Evolutionary conservation across 768 basidiomycete species (phyloP).

Genomic region (Cystobasidium tubakii): DNA sequence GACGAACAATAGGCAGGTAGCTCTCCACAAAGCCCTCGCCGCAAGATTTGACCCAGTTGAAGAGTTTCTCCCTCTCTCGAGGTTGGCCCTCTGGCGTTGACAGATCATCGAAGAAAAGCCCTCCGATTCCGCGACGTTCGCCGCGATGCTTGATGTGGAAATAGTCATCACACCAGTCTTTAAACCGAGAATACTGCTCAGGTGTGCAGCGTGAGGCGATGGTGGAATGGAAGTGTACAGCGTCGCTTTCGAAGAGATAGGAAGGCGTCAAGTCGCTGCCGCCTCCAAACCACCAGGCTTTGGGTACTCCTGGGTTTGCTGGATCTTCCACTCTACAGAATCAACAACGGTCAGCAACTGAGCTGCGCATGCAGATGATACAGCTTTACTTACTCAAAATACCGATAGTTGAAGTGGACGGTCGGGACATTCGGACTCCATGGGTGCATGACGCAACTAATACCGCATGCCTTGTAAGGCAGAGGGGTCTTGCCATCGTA

Average conservation of each 20-base stretch:
- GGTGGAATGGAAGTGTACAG: conserved; percentile 73
- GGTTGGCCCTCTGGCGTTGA: conserved; percentile 49
- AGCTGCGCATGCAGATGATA: too few species aligned
- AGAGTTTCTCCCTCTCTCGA: conserved; percentile 62
- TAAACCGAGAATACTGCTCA: conserved; percentile 69
- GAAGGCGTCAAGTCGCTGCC: conserved; percentile 90
- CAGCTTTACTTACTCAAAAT: conserved; percentile 80
- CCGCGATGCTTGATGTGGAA: conserved; percentile 82
- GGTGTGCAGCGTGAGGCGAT: conserved; percentile 62
- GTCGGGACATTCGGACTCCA: conserved; percentile 89
- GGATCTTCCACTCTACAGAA: conserved; percentile 46
- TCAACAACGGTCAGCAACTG: too few species aligned
- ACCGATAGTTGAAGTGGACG: conserved; percentile 91
- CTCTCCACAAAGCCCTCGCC: conserved; percentile 80
- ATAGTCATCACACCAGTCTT: conserved; percentile 96
- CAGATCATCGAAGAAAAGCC: conserved; percentile 94
- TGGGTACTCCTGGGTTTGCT: conserved; percentile 54
- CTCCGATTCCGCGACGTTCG: conserved; percentile 84
- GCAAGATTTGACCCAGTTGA: conserved; percentile 64
- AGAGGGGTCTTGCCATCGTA: conserved; percentile 57
- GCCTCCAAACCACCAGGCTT: conserved; percentile 99
- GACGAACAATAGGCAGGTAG: conserved; percentile 76
- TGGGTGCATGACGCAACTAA: conserved; percentile 90
- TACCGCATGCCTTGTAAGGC: conserved; percentile 87
- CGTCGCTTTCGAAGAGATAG: conserved; percentile 84